Evolutionary conservation across 1,284 basidiomycete species (phyloP).

Genomic region (Ceratobasidium sp.): DNA sequence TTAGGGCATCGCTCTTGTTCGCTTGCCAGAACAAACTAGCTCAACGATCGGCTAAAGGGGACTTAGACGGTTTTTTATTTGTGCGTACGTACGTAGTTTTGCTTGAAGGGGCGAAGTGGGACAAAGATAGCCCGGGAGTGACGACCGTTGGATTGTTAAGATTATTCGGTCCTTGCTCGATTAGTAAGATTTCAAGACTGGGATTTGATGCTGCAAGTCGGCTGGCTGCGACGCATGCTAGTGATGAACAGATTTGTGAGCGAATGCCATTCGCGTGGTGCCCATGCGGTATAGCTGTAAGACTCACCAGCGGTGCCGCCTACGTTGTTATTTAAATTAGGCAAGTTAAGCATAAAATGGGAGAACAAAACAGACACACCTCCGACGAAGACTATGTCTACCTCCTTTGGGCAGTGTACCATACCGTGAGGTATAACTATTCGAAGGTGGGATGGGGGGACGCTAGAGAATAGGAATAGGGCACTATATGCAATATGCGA

Average conservation of each 20-base stretch:
- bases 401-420: not conserved
- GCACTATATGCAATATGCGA: too few species aligned
- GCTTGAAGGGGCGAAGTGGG: not conserved
- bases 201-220: conserved; percentile 7
- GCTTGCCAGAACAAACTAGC: conserved; percentile 14
- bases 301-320: conserved; percentile 2
- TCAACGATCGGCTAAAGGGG: too few species aligned
- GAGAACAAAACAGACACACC: not conserved
- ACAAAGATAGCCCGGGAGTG: not conserved
- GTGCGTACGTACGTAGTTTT: not conserved
- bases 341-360: not conserved
- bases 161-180: conserved; percentile 18
- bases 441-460: too few species aligned
- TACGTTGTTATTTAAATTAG: not conserved
- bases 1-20: not conserved
- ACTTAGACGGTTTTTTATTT: too few species aligned
- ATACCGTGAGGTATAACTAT: too few species aligned
- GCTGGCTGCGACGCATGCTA: conserved; percentile 5
- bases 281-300: not conserved
- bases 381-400: conserved; percentile 14
- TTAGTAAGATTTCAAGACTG: not conserved
- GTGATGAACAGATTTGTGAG: not conserved
- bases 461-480: too few species aligned
- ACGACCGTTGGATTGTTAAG: not conserved
- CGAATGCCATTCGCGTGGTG: not conserved